These are phyloP conservation scores for Angomonas deanei DNA, from an alignment of 208 protist genomes.

Conservation along the genomic window DNA sequence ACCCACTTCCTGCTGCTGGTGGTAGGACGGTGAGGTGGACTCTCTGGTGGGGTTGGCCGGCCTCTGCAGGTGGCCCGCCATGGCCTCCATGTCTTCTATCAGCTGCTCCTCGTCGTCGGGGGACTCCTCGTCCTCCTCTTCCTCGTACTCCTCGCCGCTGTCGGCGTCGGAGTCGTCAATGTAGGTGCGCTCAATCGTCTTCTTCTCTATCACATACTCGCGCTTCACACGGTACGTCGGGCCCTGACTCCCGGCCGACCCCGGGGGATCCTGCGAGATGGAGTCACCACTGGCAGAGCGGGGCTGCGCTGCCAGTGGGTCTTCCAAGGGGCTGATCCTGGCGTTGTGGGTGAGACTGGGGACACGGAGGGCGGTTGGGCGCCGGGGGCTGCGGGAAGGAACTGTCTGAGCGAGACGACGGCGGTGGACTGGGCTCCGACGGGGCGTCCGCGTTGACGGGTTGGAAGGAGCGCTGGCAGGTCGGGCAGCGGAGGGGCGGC, in stretches of 20 bases:
- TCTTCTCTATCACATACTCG: slow-evolving; percentile 20
- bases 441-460: not conserved
- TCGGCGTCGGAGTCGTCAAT: slow-evolving; percentile 6
- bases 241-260: not conserved
- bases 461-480: slow-evolving; percentile 1
- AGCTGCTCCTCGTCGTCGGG: slow-evolving; percentile 11
- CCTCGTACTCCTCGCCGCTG: not conserved
- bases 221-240: slow-evolving; percentile 14
- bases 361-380: not conserved
- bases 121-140: not conserved
- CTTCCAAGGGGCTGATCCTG: not conserved
- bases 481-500: slow-evolving; percentile 6
- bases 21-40: not conserved
- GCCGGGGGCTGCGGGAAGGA: not conserved
- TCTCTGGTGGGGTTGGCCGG: not conserved
- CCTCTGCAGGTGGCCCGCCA: not conserved
- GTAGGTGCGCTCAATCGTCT: slow-evolving; percentile 13
- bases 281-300: not conserved
- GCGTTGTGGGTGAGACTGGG: not conserved
- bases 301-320: not conserved
- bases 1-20: no score
- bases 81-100: slow-evolving; percentile 6
- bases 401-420: not conserved
- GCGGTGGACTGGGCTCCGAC: not conserved
- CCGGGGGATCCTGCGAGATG: no score